Evolutionary conservation across 805 yeast species (phyloP), one percentile per base, ranked within the genome.

Genomic region (Cyberlindnera nakhonratchasimensis): DNA sequence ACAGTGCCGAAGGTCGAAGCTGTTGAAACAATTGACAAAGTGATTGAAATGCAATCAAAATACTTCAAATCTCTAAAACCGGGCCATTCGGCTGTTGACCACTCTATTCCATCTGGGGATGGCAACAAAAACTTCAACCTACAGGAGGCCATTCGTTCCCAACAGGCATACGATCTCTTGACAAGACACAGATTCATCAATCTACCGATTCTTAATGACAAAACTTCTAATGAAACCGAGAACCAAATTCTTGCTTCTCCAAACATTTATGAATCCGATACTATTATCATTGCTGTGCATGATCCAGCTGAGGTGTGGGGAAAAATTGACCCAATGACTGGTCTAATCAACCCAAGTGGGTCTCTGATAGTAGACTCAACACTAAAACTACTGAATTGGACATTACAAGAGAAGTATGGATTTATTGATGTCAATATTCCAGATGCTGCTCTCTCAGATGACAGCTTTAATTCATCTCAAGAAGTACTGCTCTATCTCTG

Each of bases 301-400:
- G 98, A 90, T 56, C 87, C 97, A 3, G 86, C 96, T 6, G 90
- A 88, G 45, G 74, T 93, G 6, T 89, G 96, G 96, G 96, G 95
- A 2, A 79, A 82, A 51, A 67, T 82, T 29, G 89, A 88, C 59
- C 86, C 96, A 0, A 63, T 80, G 5, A 78, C 85, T 9, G 98
- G 98, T 7, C 71, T 76, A 37, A 75, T 91, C 28, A 87, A 86
- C 49, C 71, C 89, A 13, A 73, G 77, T 34, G 75, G 84, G 1
- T 80, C 96, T 2, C 75, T 86, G 3, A 75, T 88, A 17, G 76
- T 86, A 33, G 96, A 89, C 54, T 81, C 87, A 31, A 80, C 91
- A 1, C 59, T 78, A 25, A 75, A 76, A 52, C 74, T 88, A 42
- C 74, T 89, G 7, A 78, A 83, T 42, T 85, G 91, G 90, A 73